Percentiles rank a stretch among this genome's conserved stretches.
Conservation (phyloP, 768 basidiomycete genomes). For the Podaxis sp. region DNA sequence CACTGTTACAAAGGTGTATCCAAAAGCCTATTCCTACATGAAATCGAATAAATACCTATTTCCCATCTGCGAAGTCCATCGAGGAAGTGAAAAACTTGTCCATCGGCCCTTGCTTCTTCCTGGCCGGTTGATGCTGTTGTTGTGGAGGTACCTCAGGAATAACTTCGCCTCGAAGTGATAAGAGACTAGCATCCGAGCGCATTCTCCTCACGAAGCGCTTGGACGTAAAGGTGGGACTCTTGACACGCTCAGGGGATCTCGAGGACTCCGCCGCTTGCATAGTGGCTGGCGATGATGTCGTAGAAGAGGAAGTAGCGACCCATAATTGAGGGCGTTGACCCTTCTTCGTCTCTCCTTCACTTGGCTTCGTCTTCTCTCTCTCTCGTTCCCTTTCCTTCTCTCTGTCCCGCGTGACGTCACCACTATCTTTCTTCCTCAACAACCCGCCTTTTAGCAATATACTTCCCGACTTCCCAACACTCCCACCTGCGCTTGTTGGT, state of each 20-base stretch:
- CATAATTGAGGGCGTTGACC: conserved; percentile 27
- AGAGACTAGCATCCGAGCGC: conserved; percentile 8
- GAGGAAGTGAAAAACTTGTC: conserved; percentile 27
- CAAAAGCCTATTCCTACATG: background rate
- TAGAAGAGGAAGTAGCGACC: conserved; percentile 18
- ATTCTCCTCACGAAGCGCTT: conserved; percentile 1
- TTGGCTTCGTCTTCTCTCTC: conserved; percentile 15
- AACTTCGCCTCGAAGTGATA: background rate
- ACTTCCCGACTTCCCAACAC: conserved; percentile 9
- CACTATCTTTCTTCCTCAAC: conserved; percentile 17
- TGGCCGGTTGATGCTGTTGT: conserved; percentile 5
- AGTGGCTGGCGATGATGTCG: background rate
- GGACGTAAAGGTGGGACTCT: background rate
- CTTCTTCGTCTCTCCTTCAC: conserved; percentile 14
- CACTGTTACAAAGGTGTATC: background rate
- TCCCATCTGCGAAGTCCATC: conserved; percentile 22
- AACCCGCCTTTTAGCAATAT: conserved; percentile 10
- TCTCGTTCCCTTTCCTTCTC: conserved; percentile 21
- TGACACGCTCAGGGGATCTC: background rate
- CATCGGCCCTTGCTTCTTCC: conserved; percentile 27
- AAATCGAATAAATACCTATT: conserved; percentile 7
- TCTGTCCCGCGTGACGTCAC: conserved; percentile 16
- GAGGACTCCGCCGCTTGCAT: background rate
- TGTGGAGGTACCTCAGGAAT: conserved; percentile 11
- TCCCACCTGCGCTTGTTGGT: background rate